A percentile compares a stretch with the other conserved stretches of the same genome.
phyloP scores from a whole-genome alignment of 2,329 filamentous ascomycete species.

The Neonectria hederae region DNA sequence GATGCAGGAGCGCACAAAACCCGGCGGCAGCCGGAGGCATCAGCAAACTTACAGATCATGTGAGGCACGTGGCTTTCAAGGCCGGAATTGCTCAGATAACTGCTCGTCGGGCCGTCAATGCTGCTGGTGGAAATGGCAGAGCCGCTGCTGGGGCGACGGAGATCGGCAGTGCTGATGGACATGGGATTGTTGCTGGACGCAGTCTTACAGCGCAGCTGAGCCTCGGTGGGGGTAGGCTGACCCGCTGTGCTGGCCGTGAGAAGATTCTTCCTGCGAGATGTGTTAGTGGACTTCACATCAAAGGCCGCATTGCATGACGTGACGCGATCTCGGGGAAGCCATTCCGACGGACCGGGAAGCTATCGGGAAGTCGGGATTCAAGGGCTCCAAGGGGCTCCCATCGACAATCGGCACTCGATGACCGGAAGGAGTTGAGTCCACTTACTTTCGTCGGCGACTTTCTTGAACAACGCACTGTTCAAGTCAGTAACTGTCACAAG shows the following conservation, averaged over 20 bases:
- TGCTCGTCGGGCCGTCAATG: slow-evolving; percentile 39
- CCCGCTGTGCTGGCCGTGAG: slow-evolving; percentile 51
- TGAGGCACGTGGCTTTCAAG: slow-evolving; percentile 58
- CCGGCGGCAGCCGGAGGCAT: slow-evolving; percentile 19
- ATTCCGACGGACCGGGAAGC: slow-evolving; percentile 21
- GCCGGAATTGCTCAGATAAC: slow-evolving; percentile 41
- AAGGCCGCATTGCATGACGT: slow-evolving; percentile 26
- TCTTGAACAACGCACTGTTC: slow-evolving; percentile 74
- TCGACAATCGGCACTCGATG: slow-evolving; percentile 19
- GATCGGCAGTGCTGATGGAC: slow-evolving; percentile 47
- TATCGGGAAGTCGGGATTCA: slow-evolving; percentile 4
- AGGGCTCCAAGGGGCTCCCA: slow-evolving; percentile 7
- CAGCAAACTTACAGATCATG: slow-evolving; percentile 57
- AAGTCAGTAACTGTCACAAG: slow-evolving; percentile 30
- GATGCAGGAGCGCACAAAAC: slow-evolving; percentile 29
- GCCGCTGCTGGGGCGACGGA: slow-evolving; percentile 50
- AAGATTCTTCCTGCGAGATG: slow-evolving; percentile 54
- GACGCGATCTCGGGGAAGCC: slow-evolving; percentile 23
- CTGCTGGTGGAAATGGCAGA: slow-evolving; percentile 47
- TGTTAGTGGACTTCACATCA: slow-evolving; percentile 34
- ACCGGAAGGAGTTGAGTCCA: slow-evolving; percentile 41
- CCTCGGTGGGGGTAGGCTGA: slow-evolving; percentile 54
- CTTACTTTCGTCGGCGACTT: slow-evolving; percentile 87
- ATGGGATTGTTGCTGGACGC: slow-evolving; percentile 43
- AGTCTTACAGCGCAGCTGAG: slow-evolving; percentile 53